Evolutionary conservation across 768 basidiomycete genomes (phyloP), one percentile per base, ranked within the genome.

Genomic region (Gloeopeniophorella convolvens): DNA sequence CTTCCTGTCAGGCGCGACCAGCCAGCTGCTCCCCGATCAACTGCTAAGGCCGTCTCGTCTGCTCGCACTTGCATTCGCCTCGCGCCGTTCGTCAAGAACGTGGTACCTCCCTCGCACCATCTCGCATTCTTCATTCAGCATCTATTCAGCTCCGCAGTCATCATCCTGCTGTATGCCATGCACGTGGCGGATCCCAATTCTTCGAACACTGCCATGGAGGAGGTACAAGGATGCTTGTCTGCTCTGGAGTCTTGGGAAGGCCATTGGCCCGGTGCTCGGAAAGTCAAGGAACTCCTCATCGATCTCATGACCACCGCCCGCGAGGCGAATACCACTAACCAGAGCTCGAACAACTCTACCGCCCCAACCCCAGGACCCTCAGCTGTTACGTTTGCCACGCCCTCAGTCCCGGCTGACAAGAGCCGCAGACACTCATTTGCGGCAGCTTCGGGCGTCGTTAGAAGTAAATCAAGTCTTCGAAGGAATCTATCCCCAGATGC

Each of bases 91-190:
- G 85, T 91, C 72, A 86, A 80, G 63, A 81, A 86, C 59, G 79
- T 83, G 40, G 88, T 92, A 2, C 88, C 89, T 8, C 76, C 85
- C 11, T 91, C 90, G 12, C 89, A 90, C 59, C 87, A 90, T 63
- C 75, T 91, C 36, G 87, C 89, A 4, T 89, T 90, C 68, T 90
- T 86, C 74, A 88, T 91, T 34, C 90, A 93, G 59, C 87, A 88
- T 58, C 73, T 92, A 20, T 91, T 91, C 72, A 90, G 88, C 61
- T 91, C 85, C 31, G 85, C 87, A 2, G 88, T 89, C 50, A 88
- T 93, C 62, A 80, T 89, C 48, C 68, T 91, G 45, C 71, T 93
- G 6, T 90, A 83, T 63, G 85, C 89, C 28, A 91, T 92, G 87
- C 89, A 90, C 64, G 78, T 82, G 4, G 62, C 80, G 2, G 89